Evolutionary conservation across 116 monocot species (phyloP).

Genomic region (Thalassia testudinum): DNA sequence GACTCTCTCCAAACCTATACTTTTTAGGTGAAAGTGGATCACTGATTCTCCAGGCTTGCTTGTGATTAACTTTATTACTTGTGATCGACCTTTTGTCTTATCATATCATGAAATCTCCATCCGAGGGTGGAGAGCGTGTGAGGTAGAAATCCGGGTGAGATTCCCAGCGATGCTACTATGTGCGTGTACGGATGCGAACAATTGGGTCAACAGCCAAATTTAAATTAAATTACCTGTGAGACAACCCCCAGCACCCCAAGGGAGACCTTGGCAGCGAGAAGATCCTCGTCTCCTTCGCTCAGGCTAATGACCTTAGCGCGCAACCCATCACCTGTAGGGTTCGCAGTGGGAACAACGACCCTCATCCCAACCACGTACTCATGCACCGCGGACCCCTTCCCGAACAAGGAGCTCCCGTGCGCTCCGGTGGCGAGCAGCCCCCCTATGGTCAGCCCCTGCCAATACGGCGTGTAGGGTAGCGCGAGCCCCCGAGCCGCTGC

Average conservation of each 20-base stretch:
- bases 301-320: conserved; percentile 10
- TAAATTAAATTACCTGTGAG: conserved; percentile 15
- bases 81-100: too few species aligned
- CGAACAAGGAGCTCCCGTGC: conserved; percentile 21
- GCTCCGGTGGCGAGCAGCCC: conserved; percentile 14
- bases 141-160: too few species aligned
- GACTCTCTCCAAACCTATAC: too few species aligned
- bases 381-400: conserved; percentile 20
- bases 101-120: too few species aligned
- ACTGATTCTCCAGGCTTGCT: too few species aligned
- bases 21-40: too few species aligned
- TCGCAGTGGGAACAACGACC: conserved; percentile 12
- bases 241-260: conserved; percentile 15
- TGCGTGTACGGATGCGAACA: too few species aligned
- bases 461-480: conserved; percentile 15
- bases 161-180: too few species aligned
- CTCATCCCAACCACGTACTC: conserved; percentile 17
- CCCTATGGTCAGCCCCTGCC: conserved; percentile 15
- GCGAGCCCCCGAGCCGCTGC: conserved; percentile 11
- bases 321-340: neutral
- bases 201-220: too few species aligned
- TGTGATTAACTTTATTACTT: too few species aligned
- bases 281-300: conserved; percentile 9
- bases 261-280: conserved; percentile 18
- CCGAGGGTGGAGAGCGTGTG: too few species aligned